These are phyloP conservation scores for Vitis hybrid DNA, from an alignment of 177 flowering plant genomes.

Conservation along the genomic window DNA sequence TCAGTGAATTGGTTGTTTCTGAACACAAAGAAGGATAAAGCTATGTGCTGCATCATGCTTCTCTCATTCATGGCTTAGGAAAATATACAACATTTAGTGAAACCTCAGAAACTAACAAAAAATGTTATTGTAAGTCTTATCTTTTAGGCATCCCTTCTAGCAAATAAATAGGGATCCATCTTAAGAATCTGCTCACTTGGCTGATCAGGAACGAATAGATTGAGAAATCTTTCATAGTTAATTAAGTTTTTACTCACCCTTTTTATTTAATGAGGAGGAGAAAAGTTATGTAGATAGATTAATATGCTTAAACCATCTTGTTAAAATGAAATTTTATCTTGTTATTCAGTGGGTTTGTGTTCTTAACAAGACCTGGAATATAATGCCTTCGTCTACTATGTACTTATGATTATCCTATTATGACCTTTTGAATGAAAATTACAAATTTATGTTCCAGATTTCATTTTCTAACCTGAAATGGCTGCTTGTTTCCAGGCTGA, in stretches of 20 bases:
- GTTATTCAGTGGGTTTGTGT: slow-evolving; percentile 3
- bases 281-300: no score
- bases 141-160: no score
- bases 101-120: background rate
- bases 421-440: background rate
- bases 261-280: no score
- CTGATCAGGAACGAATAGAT: no score
- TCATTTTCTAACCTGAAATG: background rate
- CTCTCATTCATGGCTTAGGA: background rate
- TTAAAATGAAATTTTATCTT: background rate
- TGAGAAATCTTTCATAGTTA: no score
- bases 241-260: no score
- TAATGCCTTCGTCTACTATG: background rate
- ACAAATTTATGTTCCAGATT: background rate
- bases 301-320: no score
- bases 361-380: background rate
- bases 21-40: background rate
- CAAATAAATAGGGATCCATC: no score
- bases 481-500: slow-evolving; percentile 68
- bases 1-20: background rate
- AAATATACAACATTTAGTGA: background rate
- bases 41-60: background rate
- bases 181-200: no score
- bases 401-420: background rate
- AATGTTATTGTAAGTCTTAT: no score